Percentiles rank a stretch among this genome's conserved stretches.
Conservation (phyloP, 1,284 basidiomycete species). For the Ustilago xerochloae region DNA sequence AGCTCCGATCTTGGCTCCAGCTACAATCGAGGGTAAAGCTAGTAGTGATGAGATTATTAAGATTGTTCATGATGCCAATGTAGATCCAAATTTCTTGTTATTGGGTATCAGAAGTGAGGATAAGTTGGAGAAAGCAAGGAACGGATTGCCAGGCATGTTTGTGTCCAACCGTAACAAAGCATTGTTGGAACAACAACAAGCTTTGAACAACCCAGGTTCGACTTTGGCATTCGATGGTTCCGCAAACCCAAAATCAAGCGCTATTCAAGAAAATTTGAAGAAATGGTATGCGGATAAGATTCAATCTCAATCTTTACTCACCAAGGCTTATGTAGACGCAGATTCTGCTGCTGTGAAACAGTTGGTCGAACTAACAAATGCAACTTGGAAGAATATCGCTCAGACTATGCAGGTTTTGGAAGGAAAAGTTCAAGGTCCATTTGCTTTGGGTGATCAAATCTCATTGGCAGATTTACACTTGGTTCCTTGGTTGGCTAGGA, state of each 20-base stretch:
- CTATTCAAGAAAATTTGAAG: slow-evolving; percentile 46
- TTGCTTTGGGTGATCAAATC: slow-evolving; percentile 78
- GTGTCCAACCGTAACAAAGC: slow-evolving; percentile 71
- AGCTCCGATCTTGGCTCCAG: slow-evolving; percentile 80
- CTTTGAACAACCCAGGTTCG: slow-evolving; percentile 72
- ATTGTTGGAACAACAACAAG: slow-evolving; percentile 73
- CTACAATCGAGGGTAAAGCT: slow-evolving; percentile 78
- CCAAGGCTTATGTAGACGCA: slow-evolving; percentile 65
- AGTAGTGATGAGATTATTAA: slow-evolving; percentile 75
- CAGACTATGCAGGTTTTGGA: slow-evolving; percentile 72
- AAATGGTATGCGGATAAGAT: slow-evolving; percentile 70
- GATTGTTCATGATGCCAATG: slow-evolving; percentile 73
- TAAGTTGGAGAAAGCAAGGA: slow-evolving; percentile 67
- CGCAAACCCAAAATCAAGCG: slow-evolving; percentile 65
- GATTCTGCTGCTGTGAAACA: slow-evolving; percentile 23
- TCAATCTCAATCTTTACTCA: slow-evolving; percentile 66
- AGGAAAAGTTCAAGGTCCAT: slow-evolving; percentile 78
- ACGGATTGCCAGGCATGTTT: slow-evolving; percentile 67
- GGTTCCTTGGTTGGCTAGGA: slow-evolving; percentile 78
- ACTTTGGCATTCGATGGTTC: slow-evolving; percentile 71
- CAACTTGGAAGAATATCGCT: slow-evolving; percentile 72
- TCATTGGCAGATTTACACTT: slow-evolving; percentile 84
- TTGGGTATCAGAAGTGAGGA: slow-evolving; percentile 64
- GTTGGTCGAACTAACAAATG: slow-evolving; percentile 69
- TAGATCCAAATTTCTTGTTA: slow-evolving; percentile 71